phyloP scores from a whole-genome alignment of 75 land plant genomes.

The Sequoiadendron giganteum region DNA sequence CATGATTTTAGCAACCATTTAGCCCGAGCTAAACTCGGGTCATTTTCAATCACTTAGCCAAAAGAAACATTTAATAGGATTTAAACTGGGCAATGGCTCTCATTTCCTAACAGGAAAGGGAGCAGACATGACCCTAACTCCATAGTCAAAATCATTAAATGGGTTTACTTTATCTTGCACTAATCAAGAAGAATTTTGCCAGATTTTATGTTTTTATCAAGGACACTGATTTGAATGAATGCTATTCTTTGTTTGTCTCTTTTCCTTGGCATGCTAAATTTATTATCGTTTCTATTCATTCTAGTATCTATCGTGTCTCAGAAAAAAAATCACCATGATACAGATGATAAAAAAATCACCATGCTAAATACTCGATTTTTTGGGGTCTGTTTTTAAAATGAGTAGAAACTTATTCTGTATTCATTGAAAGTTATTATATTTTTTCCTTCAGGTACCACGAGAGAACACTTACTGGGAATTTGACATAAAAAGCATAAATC shows the following conservation, averaged over 20 bases:
- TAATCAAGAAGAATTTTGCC: not conserved
- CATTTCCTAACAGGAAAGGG: not conserved
- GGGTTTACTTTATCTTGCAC: not conserved
- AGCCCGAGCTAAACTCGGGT: too few species aligned
- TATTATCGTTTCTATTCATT: not conserved
- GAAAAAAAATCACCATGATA: not conserved
- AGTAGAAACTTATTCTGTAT: not conserved
- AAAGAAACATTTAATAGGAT: too few species aligned
- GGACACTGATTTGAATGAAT: not conserved
- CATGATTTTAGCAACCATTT: not conserved
- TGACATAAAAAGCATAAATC: constrained; percentile 1
- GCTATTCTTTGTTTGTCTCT: not conserved
- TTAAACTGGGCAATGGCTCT: not conserved
- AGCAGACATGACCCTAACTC: not conserved
- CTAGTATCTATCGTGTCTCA: not conserved
- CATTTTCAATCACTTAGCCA: too few species aligned
- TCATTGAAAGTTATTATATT: not conserved
- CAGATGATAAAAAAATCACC: not conserved
- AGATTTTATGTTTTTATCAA: too few species aligned
- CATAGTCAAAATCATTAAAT: not conserved
- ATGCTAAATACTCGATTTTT: not conserved
- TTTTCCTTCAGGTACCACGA: constrained; percentile 20
- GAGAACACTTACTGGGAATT: constrained; percentile 16
- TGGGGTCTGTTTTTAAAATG: not conserved
- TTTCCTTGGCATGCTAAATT: not conserved